Base-by-base conservation (phyloP, 192 early-diverging fungal genomes). In the Nowakowskiella sp. region DNA sequence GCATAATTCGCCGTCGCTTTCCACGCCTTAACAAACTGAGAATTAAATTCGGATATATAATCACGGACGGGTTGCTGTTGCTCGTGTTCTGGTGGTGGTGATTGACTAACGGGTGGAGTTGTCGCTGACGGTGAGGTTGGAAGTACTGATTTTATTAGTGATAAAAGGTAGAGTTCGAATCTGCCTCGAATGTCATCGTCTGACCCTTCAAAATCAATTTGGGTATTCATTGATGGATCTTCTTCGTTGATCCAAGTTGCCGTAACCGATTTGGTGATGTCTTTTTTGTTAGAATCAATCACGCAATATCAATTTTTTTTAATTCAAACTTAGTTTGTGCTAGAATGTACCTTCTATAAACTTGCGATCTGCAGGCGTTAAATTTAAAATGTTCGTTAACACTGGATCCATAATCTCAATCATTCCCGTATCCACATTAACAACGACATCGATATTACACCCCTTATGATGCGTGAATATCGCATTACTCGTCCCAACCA, bases 331-430 rank as follows among this genome's bases (percentile, higher is more conserved):
- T n/a, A n/a, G n/a, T n/a, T n/a, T n/a, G n/a, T n/a, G n/a, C n/a
- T n/a, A n/a, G n/a, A n/a, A n/a, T n/a, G n/a, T 39, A 65, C 64
- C 77, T 44, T 89, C 87, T 61, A 87, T 87, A 70, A 87, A 89
- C 48, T 81, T 72, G 31, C 79, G 63, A 57, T 89, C 87, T 2
- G 87, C 83, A 19, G 77, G 65, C 3, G 85, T 87, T 32, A 85
- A 57, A 32, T 55, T 65, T 5, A 85, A 57, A 7, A 79, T 22
- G 10, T 65, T 56, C 2, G 71, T 71, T 0, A 89, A 44, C 1
- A 70, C 65, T 3, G 77, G 79, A 45, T 89, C 77, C 43, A 77
- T 60, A 47, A 85, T 74, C 42, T 89, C 87, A 4, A 89, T 46
- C 3, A 82, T 80, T 19, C 85, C 85, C 26, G 70, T 79, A 16